Base-by-base conservation (phyloP, 345 rosid genomes). In the Populus davidiana region DNA sequence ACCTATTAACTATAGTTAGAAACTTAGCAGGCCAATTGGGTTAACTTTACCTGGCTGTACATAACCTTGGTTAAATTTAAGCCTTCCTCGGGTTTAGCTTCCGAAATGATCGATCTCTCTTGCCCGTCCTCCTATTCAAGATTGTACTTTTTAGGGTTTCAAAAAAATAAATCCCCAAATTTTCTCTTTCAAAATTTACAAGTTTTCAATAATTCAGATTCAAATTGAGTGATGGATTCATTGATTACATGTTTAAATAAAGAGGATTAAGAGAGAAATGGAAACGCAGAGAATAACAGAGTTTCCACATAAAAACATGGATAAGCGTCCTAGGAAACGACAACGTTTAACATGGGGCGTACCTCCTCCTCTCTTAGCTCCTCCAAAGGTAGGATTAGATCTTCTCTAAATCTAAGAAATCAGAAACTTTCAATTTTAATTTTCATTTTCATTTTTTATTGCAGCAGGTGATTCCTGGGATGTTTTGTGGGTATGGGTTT, bases 271-370 rank as follows among this genome's bases (percentile, higher is more conserved):
- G 35, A 68, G 35, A 61, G 54, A 75, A 76, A 82, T 92, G 87
- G 97, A 92, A 84, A 88, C 92, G 74, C 92, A 88, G 78, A 76
- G 90, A 77, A 88, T 90, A 63, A 83, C 84, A 25, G 97, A 90
- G 49, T 90, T 88, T 74, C 90, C 91, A 0, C 89, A 81, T 69
- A 81, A 82, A 76, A 87, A 72, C 78, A 86, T 85, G 81, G 94
- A 90, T 78, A 90, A 88, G 65, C 93, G 97, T 29, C 97, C 94
- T 2, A 85, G 90, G 79, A 92, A 92, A 80, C 86, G 91, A 59
- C 92, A 92, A 8, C 87, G 97, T 8, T 84, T 92, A 62, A 77
- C 93, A 7, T 92, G 97, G 97, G 94, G 90, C 78, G 79, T 86
- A 72, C 86, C 88, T 0, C 90, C 92, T 82, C 85, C 89, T 81